A percentile compares a stretch with the other conserved stretches of the same genome.
Evolutionary conservation across 2,329 filamentous ascomycete genomes (phyloP).

Genomic region (Thermoascus crustaceus): DNA sequence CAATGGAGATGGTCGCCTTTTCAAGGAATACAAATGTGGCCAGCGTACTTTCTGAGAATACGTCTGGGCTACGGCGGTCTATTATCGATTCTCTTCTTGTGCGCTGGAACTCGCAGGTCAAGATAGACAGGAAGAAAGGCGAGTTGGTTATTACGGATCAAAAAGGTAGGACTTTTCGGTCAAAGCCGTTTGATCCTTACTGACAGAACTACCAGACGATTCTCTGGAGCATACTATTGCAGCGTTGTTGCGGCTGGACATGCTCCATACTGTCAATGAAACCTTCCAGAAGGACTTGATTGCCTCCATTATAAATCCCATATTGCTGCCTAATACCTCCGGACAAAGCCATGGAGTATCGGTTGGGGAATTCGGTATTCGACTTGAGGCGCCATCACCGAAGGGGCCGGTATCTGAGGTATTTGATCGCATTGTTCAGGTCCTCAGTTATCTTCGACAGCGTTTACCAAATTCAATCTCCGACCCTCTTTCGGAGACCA

Average conservation of each 20-base stretch:
- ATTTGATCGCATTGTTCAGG: conserved; percentile 35
- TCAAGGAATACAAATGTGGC: conserved; percentile 30
- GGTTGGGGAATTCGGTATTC: conserved; percentile 21
- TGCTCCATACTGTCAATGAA: conserved; percentile 22
- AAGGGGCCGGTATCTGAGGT: conserved; percentile 26
- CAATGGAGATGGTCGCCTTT: conserved; percentile 20
- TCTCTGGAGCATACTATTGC: conserved; percentile 23
- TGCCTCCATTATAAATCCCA: conserved; percentile 23
- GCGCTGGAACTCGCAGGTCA: conserved; percentile 63
- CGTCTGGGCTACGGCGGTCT: conserved; percentile 57
- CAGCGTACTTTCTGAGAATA: conserved; percentile 55
- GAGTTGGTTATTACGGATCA: conserved; percentile 50
- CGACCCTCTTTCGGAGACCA: conserved; percentile 53
- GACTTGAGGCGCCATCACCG: conserved; percentile 16
- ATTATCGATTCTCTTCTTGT: conserved; percentile 59
- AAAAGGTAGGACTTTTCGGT: conserved; percentile 27
- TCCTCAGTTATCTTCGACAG: conserved; percentile 45
- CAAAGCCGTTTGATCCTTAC: not conserved
- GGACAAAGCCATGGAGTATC: conserved; percentile 19
- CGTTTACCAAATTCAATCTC: conserved; percentile 43
- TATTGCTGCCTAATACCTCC: conserved; percentile 20
- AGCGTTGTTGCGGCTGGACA: conserved; percentile 23
- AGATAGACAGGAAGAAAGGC: conserved; percentile 49
- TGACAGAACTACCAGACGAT: conserved; percentile 10
- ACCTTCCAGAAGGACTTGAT: conserved; percentile 27